Evolutionary conservation across 2,329 filamentous ascomycete species (phyloP), one percentile per base, ranked within the genome.

Genomic region (Phialophora expanda): DNA sequence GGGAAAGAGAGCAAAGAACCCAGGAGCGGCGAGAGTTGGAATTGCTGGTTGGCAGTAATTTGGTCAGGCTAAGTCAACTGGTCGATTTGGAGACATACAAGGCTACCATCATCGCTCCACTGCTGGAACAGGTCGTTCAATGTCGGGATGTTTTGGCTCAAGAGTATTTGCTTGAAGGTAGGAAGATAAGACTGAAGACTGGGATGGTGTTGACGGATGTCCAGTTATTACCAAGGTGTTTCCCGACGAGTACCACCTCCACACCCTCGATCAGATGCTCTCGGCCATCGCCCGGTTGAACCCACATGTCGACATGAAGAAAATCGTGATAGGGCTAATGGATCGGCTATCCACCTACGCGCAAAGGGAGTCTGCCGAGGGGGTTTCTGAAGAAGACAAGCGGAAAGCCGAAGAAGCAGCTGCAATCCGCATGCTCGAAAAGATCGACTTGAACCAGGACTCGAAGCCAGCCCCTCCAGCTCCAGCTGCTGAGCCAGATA

Each of bases 291-390:
- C 94, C 14, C 86, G 94, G 65, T 84, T 99, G 44, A 97, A 99
- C 74, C 95, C 94, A 0, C 92, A 98, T 75, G 95, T 99, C 74
- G 97, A 99, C 72, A 89, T 99, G 80, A 99, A 99, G 81, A 91
- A 91, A 55, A 99, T 99, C 65, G 94, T 99, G 9, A 97, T 98
- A 75, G 95, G 94, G 28, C 83, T 99, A 66, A 99, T 99, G 96
- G 94, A 99, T 75, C 88, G 95, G 46, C 80, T 99, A 32, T 97
- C 95, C 6, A 90, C 93, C 62, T 99, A 97, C 77, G 94, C 95
- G n/a, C 90, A 95, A 73, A 86, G 93, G 64, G 94, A 98, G 78
- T 86, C 91, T 24, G 60, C 60, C 3, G 85, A 86, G 26, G 89
- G 91, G 63, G 84, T 86, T 22, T 83, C 85, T 3, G 87, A 89